Evolutionary conservation across 495 filamentous ascomycete species (phyloP).

Genomic region (Sporormia fimetaria): DNA sequence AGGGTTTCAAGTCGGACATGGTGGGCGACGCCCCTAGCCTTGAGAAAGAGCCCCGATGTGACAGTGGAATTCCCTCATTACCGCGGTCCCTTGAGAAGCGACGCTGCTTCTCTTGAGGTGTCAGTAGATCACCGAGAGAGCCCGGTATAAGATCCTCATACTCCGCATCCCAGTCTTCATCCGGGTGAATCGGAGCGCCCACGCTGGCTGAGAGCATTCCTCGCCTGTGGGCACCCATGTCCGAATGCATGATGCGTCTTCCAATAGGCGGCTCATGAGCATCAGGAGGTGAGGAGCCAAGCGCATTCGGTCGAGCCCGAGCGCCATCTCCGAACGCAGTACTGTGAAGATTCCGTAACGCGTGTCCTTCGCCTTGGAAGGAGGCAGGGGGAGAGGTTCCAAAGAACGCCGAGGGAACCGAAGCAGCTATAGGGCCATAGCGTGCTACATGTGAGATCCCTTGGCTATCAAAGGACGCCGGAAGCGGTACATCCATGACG

Average conservation of each 20-base stretch:
- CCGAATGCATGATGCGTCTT: conserved; percentile 73
- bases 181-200: conserved; percentile 45
- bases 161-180: conserved; percentile 53
- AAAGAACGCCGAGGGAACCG: conserved; percentile 83
- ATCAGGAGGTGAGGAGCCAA: conserved; percentile 55
- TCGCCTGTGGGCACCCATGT: conserved; percentile 54
- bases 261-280: conserved; percentile 53
- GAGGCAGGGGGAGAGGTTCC: conserved; percentile 74
- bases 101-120: conserved; percentile 77
- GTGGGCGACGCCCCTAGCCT: conserved; percentile 42
- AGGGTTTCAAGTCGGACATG: conserved; percentile 49
- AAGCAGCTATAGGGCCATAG: conserved; percentile 83
- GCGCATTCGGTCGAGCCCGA: conserved; percentile 30
- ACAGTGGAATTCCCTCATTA: conserved; percentile 26
- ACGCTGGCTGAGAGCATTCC: conserved; percentile 68
- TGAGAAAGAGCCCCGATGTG: conserved; percentile 48
- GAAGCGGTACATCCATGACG: conserved; percentile 86
- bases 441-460: conserved; percentile 85
- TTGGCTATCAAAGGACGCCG: conserved; percentile 93
- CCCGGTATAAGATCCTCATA: conserved; percentile 78
- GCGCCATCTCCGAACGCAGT: conserved; percentile 71
- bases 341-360: conserved; percentile 68
- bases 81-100: conserved; percentile 61
- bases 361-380: conserved; percentile 53
- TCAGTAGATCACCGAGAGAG: conserved; percentile 80